A percentile compares a stretch with the other conserved stretches of the same genome.
Evolutionary conservation across 441 rosid species (phyloP).

Genomic region (Pelargonium cotyledonis): DNA sequence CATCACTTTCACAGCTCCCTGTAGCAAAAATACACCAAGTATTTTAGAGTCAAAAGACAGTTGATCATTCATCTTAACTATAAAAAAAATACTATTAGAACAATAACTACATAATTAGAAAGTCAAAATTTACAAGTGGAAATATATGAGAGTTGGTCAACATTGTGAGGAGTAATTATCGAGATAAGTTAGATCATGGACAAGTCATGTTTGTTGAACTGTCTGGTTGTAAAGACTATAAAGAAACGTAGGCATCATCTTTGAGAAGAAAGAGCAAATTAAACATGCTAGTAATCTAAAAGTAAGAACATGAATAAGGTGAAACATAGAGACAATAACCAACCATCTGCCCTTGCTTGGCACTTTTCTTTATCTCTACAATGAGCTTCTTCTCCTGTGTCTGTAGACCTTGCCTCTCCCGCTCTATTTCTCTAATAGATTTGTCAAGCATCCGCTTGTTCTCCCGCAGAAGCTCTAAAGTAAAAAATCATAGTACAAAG

Average conservation of each 20-base stretch:
- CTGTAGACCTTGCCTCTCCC: slow-evolving; percentile 88
- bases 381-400: slow-evolving; percentile 74
- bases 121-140: neutral
- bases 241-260: too few species aligned
- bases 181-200: too few species aligned
- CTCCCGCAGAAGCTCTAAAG: slow-evolving; percentile 75
- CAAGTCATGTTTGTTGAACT: neutral
- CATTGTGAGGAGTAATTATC: too few species aligned
- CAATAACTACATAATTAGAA: neutral
- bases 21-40: slow-evolving; percentile 9
- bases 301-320: neutral
- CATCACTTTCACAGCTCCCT: slow-evolving; percentile 98
- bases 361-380: slow-evolving; percentile 76
- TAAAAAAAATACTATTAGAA: neutral
- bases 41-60: neutral
- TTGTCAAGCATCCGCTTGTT: slow-evolving; percentile 88
- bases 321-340: slow-evolving; percentile 4
- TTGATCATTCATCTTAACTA: neutral
- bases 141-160: too few species aligned
- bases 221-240: neutral
- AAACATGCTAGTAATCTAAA: neutral
- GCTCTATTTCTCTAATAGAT: slow-evolving; percentile 81
- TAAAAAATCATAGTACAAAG: neutral
- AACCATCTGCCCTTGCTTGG: slow-evolving; percentile 94
- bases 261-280: neutral